Conservation (phyloP, 192 early-diverging fungal species). For the Backusella liffmaniae region DNA sequence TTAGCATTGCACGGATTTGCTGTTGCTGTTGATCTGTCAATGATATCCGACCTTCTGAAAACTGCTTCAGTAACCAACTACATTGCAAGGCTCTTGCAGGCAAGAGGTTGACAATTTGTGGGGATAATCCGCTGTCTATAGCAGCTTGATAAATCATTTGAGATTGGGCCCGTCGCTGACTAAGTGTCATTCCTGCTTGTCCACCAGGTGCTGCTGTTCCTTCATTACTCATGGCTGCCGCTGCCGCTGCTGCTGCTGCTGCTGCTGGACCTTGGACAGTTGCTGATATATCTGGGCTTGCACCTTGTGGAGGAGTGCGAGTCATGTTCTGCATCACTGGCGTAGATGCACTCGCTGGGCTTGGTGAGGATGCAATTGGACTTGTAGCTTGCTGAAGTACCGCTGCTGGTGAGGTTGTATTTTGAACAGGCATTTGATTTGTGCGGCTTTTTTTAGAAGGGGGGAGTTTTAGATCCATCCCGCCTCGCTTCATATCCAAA, state of each 20-base stretch:
- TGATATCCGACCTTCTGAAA: conserved; percentile 13
- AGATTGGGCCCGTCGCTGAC: conserved; percentile 14
- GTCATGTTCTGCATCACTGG: not conserved
- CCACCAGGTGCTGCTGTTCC: not conserved
- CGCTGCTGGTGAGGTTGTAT: not conserved
- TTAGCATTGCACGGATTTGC: conserved; percentile 32
- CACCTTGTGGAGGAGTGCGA: not conserved
- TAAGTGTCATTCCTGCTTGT: not conserved
- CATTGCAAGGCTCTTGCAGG: conserved; percentile 30
- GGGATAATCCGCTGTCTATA: conserved; percentile 24
- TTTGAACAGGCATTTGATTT: not conserved
- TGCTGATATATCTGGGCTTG: not conserved
- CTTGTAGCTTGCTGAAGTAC: not conserved
- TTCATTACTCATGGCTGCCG: not conserved
- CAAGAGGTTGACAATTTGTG: conserved; percentile 24
- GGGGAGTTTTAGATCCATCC: conserved; percentile 35
- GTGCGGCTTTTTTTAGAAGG: conserved; percentile 20
- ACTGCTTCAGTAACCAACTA: conserved; percentile 35
- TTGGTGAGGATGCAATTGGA: not conserved
- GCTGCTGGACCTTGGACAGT: not conserved
- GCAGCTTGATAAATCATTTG: conserved; percentile 32
- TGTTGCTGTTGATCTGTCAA: conserved; percentile 27
- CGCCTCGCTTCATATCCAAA: conserved; percentile 21
- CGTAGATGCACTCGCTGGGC: not conserved
- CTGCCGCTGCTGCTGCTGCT: too few species aligned